Evolutionary conservation across 2,329 filamentous ascomycete species (phyloP), one percentile per base, ranked within the genome.

Genomic region (Neocucurbitaria cava): DNA sequence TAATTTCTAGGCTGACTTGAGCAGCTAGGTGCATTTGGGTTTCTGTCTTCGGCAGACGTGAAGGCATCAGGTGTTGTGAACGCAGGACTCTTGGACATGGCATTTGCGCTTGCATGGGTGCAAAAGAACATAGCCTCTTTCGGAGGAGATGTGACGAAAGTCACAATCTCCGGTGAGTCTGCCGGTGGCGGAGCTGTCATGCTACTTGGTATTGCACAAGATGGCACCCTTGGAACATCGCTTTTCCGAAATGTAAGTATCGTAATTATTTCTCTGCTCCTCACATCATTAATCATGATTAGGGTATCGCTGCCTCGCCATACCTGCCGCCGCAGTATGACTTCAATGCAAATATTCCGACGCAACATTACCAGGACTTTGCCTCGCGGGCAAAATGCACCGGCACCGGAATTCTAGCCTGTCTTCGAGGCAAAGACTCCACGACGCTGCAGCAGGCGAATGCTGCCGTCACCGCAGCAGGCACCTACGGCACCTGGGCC

Each of bases 301-400:
- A 66, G 56, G 47, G 54, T 10, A 56, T 66, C n/a, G 45, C 79
- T 7, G 74, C 76, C 2, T 79, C 76, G 8, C 83, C 84, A 0
- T 87, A 83, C 59, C 75, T 83, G 11, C 82, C 83, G 0, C 79
- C 81, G 47, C 81, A 85, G 58, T 85, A 84, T 64, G 72, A 72
- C 15, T 83, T 79, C 60, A 71, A 80, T 43, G 80, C 78, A 15
- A 68, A 70, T 7, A 66, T 78, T 13, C 79, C 82, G 0, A 77
- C 79, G 3, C 65, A 76, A 20, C 63, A 75, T 10, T 84, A 83
- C 58, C 72, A 79, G 38, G 71, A 71, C 1, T 80, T 84, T 51
- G 79, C 58, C 10, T 51, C 58, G 15, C 59, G 39, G 1, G 61
- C 70, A 1, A 71, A 71, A 54, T 70, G 76, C 63, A 20, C 43